Base-by-base conservation (phyloP, 2,329 filamentous ascomycete species). In the Sporothrix inflata region DNA sequence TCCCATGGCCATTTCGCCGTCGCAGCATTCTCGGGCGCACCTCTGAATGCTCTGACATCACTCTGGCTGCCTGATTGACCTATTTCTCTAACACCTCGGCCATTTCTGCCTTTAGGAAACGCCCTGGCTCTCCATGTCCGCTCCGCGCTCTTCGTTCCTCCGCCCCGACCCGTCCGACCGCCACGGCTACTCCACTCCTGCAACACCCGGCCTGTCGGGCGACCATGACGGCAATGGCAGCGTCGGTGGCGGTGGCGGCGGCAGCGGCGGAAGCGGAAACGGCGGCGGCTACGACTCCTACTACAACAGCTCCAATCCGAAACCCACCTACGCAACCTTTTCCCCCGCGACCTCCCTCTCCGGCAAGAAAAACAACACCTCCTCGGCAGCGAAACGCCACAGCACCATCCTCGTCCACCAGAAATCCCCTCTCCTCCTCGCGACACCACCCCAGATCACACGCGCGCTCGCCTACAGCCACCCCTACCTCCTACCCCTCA, bases 341-440 rank as follows among this genome's bases (percentile, higher is more conserved):
- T 96, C 95, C 5, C 94, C 96, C 42, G 88, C 91, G 27, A 93
- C 92, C 27, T 88, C 94, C 76, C 91, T 90, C 60, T 88, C 91
- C 72, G 87, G 88, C 49, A 70, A 71, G 16, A 87, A 90, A 5
- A 83, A 85, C 72, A 21, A 63, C 16, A 84, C 87, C 42, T 40
- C 71, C 40, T 86, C 88, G 12, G 88, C 90, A 49, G 89, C 90
- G 55, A 92, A 92, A 78, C 92, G 95, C 74, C 90, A 93, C 61
- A 97, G 94, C 21, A 97, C 94, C 72, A 94, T 99, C 77, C 90
- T 98, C 76, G 94, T 99, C 24, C 94, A 98, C 82, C 95, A 97
- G 81, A 99, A 98, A 83, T 97, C 94, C 19, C 96, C 96, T 12
- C 83, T 99, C 61, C 87, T 99, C 21, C 91, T 97, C 73, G 94